Evolutionary conservation across 1,139 yeast genomes (phyloP), one percentile per base, ranked within the genome.

Genomic region (Protomyces inundatus): DNA sequence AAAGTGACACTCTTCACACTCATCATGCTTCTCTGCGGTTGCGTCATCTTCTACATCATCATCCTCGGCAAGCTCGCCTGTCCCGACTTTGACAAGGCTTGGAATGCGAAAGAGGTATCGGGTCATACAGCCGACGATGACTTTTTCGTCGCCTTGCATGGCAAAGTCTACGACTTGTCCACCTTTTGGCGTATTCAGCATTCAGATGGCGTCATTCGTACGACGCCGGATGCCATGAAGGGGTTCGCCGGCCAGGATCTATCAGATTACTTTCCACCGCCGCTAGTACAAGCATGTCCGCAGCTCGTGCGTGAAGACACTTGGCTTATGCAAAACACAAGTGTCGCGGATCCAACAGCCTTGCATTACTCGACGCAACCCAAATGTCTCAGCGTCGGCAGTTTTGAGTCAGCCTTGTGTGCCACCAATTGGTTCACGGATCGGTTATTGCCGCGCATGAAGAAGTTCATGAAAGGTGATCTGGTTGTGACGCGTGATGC

Each of bases 41-140:
- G 69, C 9, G 73, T 77, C 64, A 74, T 77, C 40, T 77, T 77
- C 66, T 77, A 77, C 68, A 76, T 77, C 79, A 76, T 77, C 52
- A 71, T 76, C 64, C 68, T 77, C 42, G 77, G 79, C 6, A 70
- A 69, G 33, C 66, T 77, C n/a, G 70, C 76, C 34, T 77, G 79
- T 64, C 78, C 79, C 1, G 75, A 77, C 45, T 77, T 71, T 55
- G 77, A 75, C 66, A 76, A 75, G 61, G 80, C 76, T 12, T 77
- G 80, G 80, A 74, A 72, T 61, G 72, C 73, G 40, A 68, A 71
- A 55, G 72, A 77, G 64, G 74, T 77, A 9, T 66, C 68, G 4
- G 68, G 72, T 37, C 80, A 77, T 58, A 76, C 75, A 54, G 77
- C 74, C n/a, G 67, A 72, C 3, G 67, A 70, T 52, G 76, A 77